Conservation (phyloP, 129 eudicot species). For the Lactuca sativa region DNA sequence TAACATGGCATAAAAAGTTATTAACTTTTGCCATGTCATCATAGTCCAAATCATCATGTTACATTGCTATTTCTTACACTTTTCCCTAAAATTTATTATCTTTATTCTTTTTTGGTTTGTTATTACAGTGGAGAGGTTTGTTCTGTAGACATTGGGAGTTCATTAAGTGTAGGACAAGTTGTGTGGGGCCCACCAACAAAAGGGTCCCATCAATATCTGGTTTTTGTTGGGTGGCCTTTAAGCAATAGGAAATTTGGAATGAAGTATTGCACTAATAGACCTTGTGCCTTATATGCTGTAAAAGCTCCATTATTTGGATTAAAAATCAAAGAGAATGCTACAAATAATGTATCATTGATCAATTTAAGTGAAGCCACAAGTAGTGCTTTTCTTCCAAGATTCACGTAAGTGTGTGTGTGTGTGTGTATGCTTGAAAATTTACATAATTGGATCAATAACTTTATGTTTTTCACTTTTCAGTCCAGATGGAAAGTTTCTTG, state of each 20-base stretch:
- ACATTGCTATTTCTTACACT: no score
- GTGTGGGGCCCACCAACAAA: constrained; percentile 46
- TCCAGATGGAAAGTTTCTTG: constrained; percentile 84
- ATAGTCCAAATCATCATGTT: no score
- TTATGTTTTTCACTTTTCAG: constrained; percentile 46
- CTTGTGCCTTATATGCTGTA: constrained; percentile 89
- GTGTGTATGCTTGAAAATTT: no score
- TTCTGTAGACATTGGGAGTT: not conserved
- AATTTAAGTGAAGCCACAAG: constrained; percentile 61
- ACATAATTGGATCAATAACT: constrained; percentile 2
- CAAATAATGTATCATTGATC: constrained; percentile 39
- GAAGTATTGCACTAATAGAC: constrained; percentile 80
- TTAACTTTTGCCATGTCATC: no score
- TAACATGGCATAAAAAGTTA: no score
- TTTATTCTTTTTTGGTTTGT: not conserved
- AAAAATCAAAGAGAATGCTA: constrained; percentile 42
- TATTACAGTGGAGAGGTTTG: not conserved
- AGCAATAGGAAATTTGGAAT: constrained; percentile 77
- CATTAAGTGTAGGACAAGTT: constrained; percentile 6
- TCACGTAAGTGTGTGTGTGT: constrained; percentile 54
- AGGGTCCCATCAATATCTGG: constrained; percentile 53
- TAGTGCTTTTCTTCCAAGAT: constrained; percentile 84
- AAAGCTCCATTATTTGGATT: constrained; percentile 51
- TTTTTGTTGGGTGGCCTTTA: constrained; percentile 97
- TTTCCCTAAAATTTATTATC: not conserved